Evolutionary conservation across 1,284 basidiomycete species (phyloP).

Genomic region (Austropuccinia psidii): DNA sequence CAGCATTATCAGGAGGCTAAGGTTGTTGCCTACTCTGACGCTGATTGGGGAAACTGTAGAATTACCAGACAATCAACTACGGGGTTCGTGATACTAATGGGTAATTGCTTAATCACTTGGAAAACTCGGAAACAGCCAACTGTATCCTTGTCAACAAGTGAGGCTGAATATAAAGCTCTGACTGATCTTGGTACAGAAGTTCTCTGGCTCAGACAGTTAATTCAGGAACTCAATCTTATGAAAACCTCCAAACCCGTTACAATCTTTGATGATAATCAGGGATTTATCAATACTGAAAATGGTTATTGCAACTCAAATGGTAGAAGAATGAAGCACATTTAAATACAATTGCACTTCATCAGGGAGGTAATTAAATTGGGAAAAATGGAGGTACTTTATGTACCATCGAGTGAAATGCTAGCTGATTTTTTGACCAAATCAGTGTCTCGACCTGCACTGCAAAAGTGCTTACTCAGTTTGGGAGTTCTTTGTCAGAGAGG

Average conservation of each 20-base stretch:
- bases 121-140: neutral
- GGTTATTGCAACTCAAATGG: too few relatives aligned
- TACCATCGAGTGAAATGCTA: too few relatives aligned
- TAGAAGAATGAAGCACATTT: neutral
- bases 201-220: neutral
- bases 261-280: neutral
- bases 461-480: too few relatives aligned
- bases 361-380: neutral
- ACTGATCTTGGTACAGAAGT: neutral
- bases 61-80: neutral
- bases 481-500: too few relatives aligned
- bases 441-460: too few relatives aligned
- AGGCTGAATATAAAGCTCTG: neutral
- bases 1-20: too few relatives aligned
- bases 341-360: neutral
- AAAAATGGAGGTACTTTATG: too few relatives aligned
- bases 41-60: neutral
- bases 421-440: too few relatives aligned
- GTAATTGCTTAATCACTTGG: neutral
- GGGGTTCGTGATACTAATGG: neutral
- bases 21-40: neutral
- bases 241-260: neutral
- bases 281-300: neutral
- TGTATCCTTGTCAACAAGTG: neutral
- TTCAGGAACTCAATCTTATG: neutral